Conservation (phyloP, 345 rosid species). For the Carallia brachiata region DNA sequence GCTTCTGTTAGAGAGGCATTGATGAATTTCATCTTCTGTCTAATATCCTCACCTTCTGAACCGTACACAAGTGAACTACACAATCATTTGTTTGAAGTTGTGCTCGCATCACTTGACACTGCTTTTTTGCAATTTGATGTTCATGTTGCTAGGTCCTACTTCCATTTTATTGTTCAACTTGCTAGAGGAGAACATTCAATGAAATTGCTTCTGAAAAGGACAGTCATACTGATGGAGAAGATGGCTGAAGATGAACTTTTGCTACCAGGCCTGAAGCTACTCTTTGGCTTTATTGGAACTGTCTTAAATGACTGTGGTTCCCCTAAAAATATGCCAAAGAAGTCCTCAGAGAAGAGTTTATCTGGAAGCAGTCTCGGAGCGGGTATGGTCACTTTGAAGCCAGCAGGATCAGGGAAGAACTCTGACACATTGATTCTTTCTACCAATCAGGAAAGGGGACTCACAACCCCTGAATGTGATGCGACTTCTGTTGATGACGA, state of each 20-base stretch:
- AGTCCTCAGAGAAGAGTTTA: conserved; percentile 47
- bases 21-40: conserved; percentile 63
- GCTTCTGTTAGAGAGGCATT: conserved; percentile 73
- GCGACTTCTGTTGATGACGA: conserved; percentile 95
- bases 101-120: conserved; percentile 64
- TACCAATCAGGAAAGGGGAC: conserved; percentile 68
- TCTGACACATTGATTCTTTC: conserved; percentile 67
- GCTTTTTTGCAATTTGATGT: conserved; percentile 83
- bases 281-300: conserved; percentile 78
- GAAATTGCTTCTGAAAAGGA: conserved; percentile 67
- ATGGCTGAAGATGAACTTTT: conserved; percentile 61
- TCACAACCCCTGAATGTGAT: conserved; percentile 79
- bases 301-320: conserved; percentile 62
- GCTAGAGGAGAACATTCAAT: conserved; percentile 60
- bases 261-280: conserved; percentile 78
- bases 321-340: conserved; percentile 44
- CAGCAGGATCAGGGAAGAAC: conserved; percentile 61
- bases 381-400: conserved; percentile 54
- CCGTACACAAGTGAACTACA: conserved; percentile 46
- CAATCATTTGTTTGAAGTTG: conserved; percentile 79
- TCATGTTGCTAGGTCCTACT: conserved; percentile 68
- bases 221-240: conserved; percentile 68
- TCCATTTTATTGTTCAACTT: conserved; percentile 75
- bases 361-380: conserved; percentile 37
- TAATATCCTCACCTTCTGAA: conserved; percentile 53